phyloP scores from a whole-genome alignment of 1,139 yeast genomes.

The Scheffersomyces stambukii region DNA sequence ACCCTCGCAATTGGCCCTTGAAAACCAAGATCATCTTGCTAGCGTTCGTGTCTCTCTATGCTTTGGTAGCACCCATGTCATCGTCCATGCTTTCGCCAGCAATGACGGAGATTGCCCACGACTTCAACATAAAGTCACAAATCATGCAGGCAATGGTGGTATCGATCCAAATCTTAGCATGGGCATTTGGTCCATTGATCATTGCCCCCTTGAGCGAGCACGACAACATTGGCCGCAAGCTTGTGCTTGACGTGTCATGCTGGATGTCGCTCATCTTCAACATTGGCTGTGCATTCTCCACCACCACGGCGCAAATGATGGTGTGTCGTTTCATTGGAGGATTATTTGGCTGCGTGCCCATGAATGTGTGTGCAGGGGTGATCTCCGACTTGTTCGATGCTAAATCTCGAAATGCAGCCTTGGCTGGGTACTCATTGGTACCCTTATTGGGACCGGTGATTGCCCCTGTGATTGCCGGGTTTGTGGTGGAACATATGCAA shows the following conservation, averaged over 20 bases:
- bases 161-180: conserved; percentile 42
- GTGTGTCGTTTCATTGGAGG: conserved; percentile 40
- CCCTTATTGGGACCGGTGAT: conserved; percentile 57
- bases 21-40: conserved; percentile 24
- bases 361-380: conserved; percentile 45
- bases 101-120: conserved; percentile 27
- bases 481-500: conserved; percentile 40
- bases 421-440: conserved; percentile 43
- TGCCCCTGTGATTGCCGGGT: conserved; percentile 59
- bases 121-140: conserved; percentile 29
- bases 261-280: conserved; percentile 35
- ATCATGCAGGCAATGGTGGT: conserved; percentile 36
- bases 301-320: conserved; percentile 37
- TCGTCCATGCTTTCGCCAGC: conserved; percentile 46
- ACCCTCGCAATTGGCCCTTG: conserved; percentile 38
- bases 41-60: conserved; percentile 37
- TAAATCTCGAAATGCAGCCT: conserved; percentile 32
- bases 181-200: conserved; percentile 45
- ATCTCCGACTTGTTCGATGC: conserved; percentile 36
- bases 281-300: conserved; percentile 38
- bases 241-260: conserved; percentile 34
- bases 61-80: conserved; percentile 44
- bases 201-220: conserved; percentile 45
- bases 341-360: conserved; percentile 37
- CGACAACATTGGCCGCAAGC: conserved; percentile 38